These are phyloP conservation scores for Termitomyces eurrhizus DNA, from an alignment of 768 basidiomycete species.

Conservation along the genomic window DNA sequence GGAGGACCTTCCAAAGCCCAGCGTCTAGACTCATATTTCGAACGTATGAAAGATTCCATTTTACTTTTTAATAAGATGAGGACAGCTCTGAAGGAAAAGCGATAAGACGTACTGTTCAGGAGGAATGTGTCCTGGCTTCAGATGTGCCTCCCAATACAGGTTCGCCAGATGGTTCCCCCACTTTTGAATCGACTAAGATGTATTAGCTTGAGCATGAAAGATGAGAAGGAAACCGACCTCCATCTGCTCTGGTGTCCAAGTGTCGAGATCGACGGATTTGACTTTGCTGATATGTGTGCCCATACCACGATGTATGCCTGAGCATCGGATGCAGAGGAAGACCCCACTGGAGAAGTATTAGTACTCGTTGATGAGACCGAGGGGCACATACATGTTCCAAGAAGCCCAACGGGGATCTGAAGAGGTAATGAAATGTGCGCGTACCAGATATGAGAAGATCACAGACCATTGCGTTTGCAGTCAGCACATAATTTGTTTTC, in stretches of 20 bases:
- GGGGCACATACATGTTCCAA: slow-evolving; percentile 77
- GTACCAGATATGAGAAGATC: slow-evolving; percentile 5
- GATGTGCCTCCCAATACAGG: slow-evolving; percentile 94
- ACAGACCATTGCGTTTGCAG: slow-evolving; percentile 91
- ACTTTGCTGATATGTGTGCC: slow-evolving; percentile 98
- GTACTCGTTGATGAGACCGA: not conserved
- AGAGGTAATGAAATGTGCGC: slow-evolving; percentile 3
- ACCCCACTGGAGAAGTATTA: slow-evolving; percentile 57
- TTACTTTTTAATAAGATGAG: slow-evolving; percentile 51
- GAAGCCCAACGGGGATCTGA: slow-evolving; percentile 97
- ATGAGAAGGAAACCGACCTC: slow-evolving; percentile 42
- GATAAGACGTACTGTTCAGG: slow-evolving; percentile 80
- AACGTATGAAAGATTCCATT: slow-evolving; percentile 96
- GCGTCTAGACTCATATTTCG: slow-evolving; percentile 89
- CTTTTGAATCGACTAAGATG: slow-evolving; percentile 68
- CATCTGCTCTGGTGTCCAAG: slow-evolving; percentile 99
- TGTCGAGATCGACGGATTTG: slow-evolving; percentile 95
- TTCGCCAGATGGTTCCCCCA: slow-evolving; percentile 96
- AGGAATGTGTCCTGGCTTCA: slow-evolving; percentile 87
- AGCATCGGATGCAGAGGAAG: slow-evolving; percentile 95
- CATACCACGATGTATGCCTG: slow-evolving; percentile 96
- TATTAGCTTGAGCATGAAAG: not conserved
- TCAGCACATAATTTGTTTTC: slow-evolving; percentile 96
- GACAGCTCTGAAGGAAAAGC: not conserved
- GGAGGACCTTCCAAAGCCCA: slow-evolving; percentile 93